Evolutionary conservation across 2,329 filamentous ascomycete genomes (phyloP).

Genomic region (Tolypocladium guangdongense): DNA sequence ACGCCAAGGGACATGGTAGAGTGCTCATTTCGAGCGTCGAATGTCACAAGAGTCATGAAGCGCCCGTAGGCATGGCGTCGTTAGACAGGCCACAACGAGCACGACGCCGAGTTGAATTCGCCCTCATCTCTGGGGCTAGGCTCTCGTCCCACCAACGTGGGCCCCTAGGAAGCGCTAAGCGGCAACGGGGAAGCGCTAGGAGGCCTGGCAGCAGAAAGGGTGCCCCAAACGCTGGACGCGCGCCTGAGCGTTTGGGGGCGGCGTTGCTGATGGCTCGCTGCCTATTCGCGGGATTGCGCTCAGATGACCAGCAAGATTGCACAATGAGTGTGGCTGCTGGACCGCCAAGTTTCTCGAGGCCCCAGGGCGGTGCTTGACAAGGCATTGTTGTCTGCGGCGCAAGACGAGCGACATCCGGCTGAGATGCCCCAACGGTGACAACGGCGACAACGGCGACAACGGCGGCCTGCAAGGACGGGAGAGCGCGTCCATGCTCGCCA

Average conservation of each 20-base stretch:
- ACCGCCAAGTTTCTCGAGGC: not conserved
- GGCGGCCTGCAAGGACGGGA: not conserved
- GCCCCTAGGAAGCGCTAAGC: not conserved
- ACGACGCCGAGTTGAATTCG: not conserved
- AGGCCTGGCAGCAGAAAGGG: not conserved
- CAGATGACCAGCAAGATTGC: conserved; percentile 3
- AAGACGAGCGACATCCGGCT: not conserved
- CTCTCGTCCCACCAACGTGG: not conserved
- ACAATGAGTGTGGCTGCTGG: not conserved
- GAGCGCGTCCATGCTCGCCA: not conserved
- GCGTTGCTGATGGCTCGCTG: not conserved
- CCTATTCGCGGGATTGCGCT: conserved; percentile 1
- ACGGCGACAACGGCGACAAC: not conserved
- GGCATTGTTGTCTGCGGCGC: not conserved
- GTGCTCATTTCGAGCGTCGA: not conserved
- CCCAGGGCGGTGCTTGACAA: not conserved
- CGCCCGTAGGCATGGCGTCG: not conserved
- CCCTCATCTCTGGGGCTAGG: not conserved
- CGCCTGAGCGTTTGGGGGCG: not conserved
- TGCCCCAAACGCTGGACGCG: not conserved
- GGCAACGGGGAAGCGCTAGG: not conserved
- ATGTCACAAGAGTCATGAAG: no score
- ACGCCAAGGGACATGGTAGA: not conserved
- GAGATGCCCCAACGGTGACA: not conserved
- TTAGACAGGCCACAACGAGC: not conserved